Conservation (phyloP, 768 basidiomycete species). For the Phallus indusiatus region DNA sequence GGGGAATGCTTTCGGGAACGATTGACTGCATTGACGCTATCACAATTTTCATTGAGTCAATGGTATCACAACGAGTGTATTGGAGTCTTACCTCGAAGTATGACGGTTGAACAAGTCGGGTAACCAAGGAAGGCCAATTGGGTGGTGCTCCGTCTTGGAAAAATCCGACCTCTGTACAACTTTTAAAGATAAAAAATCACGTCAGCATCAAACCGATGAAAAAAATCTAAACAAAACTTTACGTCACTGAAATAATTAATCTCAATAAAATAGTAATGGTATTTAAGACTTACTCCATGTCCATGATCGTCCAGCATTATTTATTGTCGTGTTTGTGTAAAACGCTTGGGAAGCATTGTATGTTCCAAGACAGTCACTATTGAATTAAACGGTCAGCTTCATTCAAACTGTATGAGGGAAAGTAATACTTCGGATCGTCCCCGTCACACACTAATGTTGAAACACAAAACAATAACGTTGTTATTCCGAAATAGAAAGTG, state of each 20-base stretch:
- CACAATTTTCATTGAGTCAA: background rate
- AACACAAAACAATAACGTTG: background rate
- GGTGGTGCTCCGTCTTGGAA: slow-evolving; percentile 30
- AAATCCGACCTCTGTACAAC: slow-evolving; percentile 64
- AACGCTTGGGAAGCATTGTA: slow-evolving; percentile 28
- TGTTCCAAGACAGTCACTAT: slow-evolving; percentile 31
- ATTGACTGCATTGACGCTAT: slow-evolving; percentile 60
- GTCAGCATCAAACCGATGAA: background rate
- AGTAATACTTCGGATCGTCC: slow-evolving; percentile 33
- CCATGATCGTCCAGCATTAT: slow-evolving; percentile 57
- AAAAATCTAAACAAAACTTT: slow-evolving; percentile 18
- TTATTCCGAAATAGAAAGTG: background rate
- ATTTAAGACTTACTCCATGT: slow-evolving; percentile 49
- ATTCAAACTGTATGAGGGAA: background rate
- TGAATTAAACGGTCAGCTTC: background rate
- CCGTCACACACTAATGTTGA: slow-evolving; percentile 46
- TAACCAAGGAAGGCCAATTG: slow-evolving; percentile 34
- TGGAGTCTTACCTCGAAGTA: slow-evolving; percentile 40
- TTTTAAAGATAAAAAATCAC: slow-evolving; percentile 16
- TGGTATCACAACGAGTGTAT: background rate
- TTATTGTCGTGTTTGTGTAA: slow-evolving; percentile 47
- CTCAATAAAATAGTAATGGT: background rate
- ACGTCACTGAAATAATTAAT: background rate
- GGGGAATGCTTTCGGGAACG: slow-evolving; percentile 55
- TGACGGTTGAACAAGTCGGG: slow-evolving; percentile 41